phyloP scores from a whole-genome alignment of 148 eudicot species.

The Amaranthus cruentus region DNA sequence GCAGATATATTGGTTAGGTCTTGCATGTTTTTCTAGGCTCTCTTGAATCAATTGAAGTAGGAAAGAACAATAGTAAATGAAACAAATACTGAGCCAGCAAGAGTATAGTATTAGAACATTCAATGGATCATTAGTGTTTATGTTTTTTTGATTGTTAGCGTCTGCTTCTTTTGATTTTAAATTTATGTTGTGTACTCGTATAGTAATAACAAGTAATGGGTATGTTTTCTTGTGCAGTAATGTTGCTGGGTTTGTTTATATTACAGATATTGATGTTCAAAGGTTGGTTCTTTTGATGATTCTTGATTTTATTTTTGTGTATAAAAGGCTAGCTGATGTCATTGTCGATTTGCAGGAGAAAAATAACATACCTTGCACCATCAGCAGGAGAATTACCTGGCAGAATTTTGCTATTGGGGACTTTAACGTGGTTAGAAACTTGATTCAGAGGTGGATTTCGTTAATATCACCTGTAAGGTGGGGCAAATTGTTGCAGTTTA shows the following conservation, averaged over 20 bases:
- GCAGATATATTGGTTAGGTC: neutral
- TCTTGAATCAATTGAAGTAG: neutral
- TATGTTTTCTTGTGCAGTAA: slow-evolving; percentile 47
- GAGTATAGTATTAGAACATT: neutral
- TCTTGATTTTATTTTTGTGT: neutral
- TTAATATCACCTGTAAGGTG: neutral
- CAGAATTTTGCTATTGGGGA: slow-evolving; percentile 63
- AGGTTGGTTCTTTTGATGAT: slow-evolving; percentile 38
- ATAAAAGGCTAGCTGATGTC: neutral
- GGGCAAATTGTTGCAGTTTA: neutral
- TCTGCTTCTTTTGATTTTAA: neutral
- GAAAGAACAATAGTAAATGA: neutral
- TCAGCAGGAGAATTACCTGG: slow-evolving; percentile 80
- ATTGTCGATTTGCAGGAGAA: slow-evolving; percentile 44
- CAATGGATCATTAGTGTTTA: neutral
- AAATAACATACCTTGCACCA: slow-evolving; percentile 82
- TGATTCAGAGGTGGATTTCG: slow-evolving; percentile 14
- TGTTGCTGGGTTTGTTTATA: slow-evolving; percentile 85
- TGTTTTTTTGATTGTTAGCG: neutral
- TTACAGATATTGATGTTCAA: slow-evolving; percentile 72
- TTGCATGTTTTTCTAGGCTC: neutral
- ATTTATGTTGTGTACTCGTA: neutral
- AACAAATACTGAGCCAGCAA: neutral
- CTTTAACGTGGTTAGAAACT: slow-evolving; percentile 67
- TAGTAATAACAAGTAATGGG: neutral